Evolutionary conservation across 148 eudicot species (phyloP), one percentile per base, ranked within the genome.

Genomic region (Rhododendron ferrugineum): DNA sequence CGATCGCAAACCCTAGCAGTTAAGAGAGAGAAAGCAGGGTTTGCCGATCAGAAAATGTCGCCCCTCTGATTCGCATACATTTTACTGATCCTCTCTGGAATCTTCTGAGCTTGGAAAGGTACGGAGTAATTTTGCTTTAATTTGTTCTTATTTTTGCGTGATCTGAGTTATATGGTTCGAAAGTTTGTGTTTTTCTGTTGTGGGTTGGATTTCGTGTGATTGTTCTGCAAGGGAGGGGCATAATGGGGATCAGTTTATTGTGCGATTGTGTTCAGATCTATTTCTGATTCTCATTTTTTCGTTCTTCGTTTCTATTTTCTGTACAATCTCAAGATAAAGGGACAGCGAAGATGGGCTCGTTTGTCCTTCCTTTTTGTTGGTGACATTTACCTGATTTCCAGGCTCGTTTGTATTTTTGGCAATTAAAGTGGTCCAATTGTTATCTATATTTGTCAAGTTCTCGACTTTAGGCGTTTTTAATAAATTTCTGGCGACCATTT

Each of bases 181-280:
- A 74, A 36, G 78, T 30, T 30, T 81, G 6, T 20, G 30, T 2
- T 22, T 85, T 36, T 85, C 5, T 8, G 0, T 52, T 7, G 42
- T n/a, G 82, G 50, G 20, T 44, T 37, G 40, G 2, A 42, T 58
- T 78, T 34, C 16, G 56, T 20, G 47, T 50, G 13, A n/a, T 78
- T 79, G 79, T 34, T n/a, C 23, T 23, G 62, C 46, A 11, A 28
- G 8, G 42, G 58, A 47, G 56, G 77, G 78, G 77, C 76, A 62
- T 10, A 36, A 84, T 60, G 50, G 14, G 58, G 50, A 60, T 26
- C 13, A 81, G 23, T 37, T 36, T 13, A 68, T 9, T 23, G 72
- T 50, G 64, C 80, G 62, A 50, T 30, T 36, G 26, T 40, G 26
- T 78, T 77, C 86, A 77, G 86, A 84, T 84, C 86, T 84, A 80